Evolutionary conservation across 192 early-diverging fungal species (phyloP).

Genomic region (Umbelopsis vinacea): DNA sequence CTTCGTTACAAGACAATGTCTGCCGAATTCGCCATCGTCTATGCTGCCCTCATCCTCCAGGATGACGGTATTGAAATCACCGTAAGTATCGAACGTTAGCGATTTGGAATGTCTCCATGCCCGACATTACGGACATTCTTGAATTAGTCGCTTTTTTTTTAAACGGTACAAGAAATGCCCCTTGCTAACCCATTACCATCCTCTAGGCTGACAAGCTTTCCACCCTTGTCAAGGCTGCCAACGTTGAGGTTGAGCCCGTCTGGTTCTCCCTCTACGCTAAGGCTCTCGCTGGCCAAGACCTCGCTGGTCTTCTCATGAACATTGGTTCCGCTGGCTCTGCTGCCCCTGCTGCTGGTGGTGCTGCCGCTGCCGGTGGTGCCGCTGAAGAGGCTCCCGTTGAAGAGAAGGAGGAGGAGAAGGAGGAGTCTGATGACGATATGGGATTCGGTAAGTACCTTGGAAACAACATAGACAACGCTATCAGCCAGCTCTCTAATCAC

Average conservation of each 20-base stretch:
- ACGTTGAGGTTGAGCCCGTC: constrained; percentile 90
- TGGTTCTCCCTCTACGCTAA: constrained; percentile 98
- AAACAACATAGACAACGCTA: not conserved
- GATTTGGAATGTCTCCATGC: too few species aligned
- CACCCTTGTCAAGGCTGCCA: constrained; percentile 90
- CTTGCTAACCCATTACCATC: not conserved
- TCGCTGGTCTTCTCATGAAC: constrained; percentile 88
- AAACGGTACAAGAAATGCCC: too few species aligned
- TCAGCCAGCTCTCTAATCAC: constrained; percentile 10
- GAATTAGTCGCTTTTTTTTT: not conserved
- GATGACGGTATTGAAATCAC: constrained; percentile 98
- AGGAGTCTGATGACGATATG: constrained; percentile 85
- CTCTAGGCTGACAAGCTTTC: constrained; percentile 91
- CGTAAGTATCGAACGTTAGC: constrained; percentile 57
- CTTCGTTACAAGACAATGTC: constrained; percentile 38
- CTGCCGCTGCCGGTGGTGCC: constrained; percentile 47
- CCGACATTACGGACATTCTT: not conserved
- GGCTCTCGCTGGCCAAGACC: constrained; percentile 93
- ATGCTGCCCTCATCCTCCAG: constrained; percentile 97
- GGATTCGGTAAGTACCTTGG: constrained; percentile 70
- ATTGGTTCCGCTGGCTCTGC: constrained; percentile 74
- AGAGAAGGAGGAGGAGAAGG: constrained; percentile 67
- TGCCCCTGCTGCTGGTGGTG: constrained; percentile 42
- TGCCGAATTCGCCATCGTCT: constrained; percentile 54
- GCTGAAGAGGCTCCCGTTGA: constrained; percentile 45